Evolutionary conservation across 768 basidiomycete genomes (phyloP), one percentile per base, ranked within the genome.

Genomic region (Phlegmacium glaucopus): DNA sequence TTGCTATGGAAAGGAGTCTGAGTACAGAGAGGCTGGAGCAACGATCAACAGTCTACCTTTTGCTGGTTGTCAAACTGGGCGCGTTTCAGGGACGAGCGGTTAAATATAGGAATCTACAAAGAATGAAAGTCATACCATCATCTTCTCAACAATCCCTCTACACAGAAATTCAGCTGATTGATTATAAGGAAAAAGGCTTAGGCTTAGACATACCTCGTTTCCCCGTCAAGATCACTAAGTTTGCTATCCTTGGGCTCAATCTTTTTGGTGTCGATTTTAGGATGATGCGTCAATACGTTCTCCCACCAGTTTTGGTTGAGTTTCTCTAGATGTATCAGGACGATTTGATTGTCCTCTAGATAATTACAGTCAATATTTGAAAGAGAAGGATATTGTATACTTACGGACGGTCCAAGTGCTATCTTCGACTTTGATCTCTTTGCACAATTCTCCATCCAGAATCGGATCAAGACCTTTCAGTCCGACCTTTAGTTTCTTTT

Each of bases 91-190:
- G 41, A 34, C 36, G 6, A 49, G 52, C 41, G 49, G 42, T 32
- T 29, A 47, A 40, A 38, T 16, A 38, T 15, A 34, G 42, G 32
- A 39, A 17, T 26, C 39, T 22, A 39, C 25, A 46, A 12, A 41
- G 27, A 47, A 36, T 41, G 22, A 44, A 12, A 17, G 18, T 66
- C 87, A 57, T 70, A 95, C 95, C 95, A 99, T 98, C 96, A 99
- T 99, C 75, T 99, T 99, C 69, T 99, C 96, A 4, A 99, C 96
- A 90, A 99, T 89, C 2, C 90, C 93, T 55, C 96, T 90, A 59
- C 2, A 55, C 40, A 32, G 32, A 45, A 45, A 53, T 48, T 44
- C 16, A 42, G 35, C 35, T 29, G 34, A 26, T 11, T n/a, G 5
- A 43, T 42, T 28, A 34, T 18, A 22, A 27, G 37, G 16, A 26